Evolutionary conservation across 1,284 basidiomycete genomes (phyloP).

Genomic region (Clitocybe nebularis): DNA sequence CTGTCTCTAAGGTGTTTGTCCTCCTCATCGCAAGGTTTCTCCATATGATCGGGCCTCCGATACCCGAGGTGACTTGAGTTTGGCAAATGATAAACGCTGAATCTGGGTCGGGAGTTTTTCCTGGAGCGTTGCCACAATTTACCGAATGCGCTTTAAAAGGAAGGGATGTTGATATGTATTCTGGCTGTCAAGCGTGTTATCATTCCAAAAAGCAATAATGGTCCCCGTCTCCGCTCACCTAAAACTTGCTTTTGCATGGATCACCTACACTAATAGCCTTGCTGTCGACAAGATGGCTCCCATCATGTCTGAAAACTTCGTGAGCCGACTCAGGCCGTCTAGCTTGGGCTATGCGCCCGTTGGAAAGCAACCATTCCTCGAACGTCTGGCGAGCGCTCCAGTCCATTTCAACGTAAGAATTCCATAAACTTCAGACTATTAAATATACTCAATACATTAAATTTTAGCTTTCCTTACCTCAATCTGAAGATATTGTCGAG

Average conservation of each 20-base stretch:
- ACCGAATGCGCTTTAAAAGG: too few relatives aligned
- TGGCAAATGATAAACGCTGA: too few relatives aligned
- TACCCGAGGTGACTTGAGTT: too few relatives aligned
- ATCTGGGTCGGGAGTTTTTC: too few relatives aligned
- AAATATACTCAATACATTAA: not conserved
- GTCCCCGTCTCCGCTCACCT: conserved; percentile 9
- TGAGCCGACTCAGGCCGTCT: conserved; percentile 10
- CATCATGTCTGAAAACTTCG: conserved; percentile 11
- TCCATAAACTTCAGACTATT: not conserved
- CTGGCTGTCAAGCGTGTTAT: too few relatives aligned
- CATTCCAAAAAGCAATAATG: not conserved
- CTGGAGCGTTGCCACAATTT: too few relatives aligned
- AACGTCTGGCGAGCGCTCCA: conserved; percentile 2
- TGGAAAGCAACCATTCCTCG: conserved; percentile 8
- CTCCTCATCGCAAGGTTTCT: too few relatives aligned
- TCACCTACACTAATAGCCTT: conserved; percentile 8
- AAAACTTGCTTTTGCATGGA: conserved; percentile 11
- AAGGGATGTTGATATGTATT: too few relatives aligned
- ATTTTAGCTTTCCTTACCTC: conserved; percentile 11
- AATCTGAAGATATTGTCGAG: conserved; percentile 10
- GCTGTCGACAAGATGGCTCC: conserved; percentile 7
- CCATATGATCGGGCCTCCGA: too few relatives aligned
- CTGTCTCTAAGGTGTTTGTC: too few relatives aligned
- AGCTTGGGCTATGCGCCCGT: conserved; percentile 4
- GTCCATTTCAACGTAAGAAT: conserved; percentile 11